These are phyloP conservation scores for Cadophora malorum DNA, from an alignment of 2,329 filamentous ascomycete genomes.

Conservation along the genomic window DNA sequence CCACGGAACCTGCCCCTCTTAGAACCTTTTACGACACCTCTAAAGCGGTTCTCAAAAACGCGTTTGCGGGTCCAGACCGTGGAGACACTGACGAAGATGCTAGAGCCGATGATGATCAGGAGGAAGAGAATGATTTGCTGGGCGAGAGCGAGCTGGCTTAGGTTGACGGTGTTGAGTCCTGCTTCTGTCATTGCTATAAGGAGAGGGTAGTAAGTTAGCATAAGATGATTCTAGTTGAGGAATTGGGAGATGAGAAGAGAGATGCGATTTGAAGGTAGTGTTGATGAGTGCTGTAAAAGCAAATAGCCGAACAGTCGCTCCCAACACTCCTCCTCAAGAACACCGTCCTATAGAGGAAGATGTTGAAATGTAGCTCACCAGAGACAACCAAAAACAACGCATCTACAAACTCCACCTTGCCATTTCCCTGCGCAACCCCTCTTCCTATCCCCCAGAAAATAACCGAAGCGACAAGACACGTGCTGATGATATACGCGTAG, in stretches of 20 bases:
- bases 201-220: not conserved
- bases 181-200: slow-evolving; percentile 65
- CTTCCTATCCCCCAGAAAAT: slow-evolving; percentile 60
- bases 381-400: slow-evolving; percentile 49
- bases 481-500: slow-evolving; percentile 68
- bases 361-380: not conserved
- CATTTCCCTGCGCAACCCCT: too few species aligned
- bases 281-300: too few species aligned
- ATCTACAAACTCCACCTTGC: slow-evolving; percentile 61
- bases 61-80: slow-evolving; percentile 65
- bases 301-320: too few species aligned
- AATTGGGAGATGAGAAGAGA: too few species aligned
- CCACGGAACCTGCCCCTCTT: slow-evolving; percentile 32
- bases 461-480: slow-evolving; percentile 60
- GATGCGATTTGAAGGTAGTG: too few species aligned
- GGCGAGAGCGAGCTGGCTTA: slow-evolving; percentile 68
- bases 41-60: slow-evolving; percentile 50
- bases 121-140: slow-evolving; percentile 71
- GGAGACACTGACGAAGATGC: slow-evolving; percentile 70
- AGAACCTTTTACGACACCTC: slow-evolving; percentile 55
- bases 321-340: too few species aligned
- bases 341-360: not conserved
- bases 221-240: too few species aligned
- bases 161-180: slow-evolving; percentile 71
- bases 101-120: slow-evolving; percentile 69